phyloP scores from a whole-genome alignment of 2,329 filamentous ascomycete genomes.

The Aspergillus sp. region DNA sequence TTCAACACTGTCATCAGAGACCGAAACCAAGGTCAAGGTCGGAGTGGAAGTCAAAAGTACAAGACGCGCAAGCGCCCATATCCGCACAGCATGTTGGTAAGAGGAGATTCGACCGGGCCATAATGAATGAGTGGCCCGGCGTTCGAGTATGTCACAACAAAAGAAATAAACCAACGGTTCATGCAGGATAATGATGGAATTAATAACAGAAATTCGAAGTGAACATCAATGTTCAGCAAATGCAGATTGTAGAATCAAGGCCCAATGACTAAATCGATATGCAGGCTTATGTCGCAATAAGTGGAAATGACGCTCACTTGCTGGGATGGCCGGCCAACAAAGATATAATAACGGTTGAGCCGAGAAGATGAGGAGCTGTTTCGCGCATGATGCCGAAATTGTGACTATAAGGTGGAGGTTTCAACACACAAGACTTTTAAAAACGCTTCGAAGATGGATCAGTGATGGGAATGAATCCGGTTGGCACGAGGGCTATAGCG shows the following conservation, averaged over 20 bases:
- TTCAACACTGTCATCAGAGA: constrained; percentile 21
- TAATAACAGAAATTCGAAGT: constrained; percentile 14
- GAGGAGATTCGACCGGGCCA: constrained; percentile 11
- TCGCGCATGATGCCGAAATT: neutral
- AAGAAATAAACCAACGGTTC: constrained; percentile 20
- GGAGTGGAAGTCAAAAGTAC: constrained; percentile 13
- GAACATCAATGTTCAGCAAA: constrained; percentile 14
- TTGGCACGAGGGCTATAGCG: constrained; percentile 41
- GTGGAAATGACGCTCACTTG: constrained; percentile 1
- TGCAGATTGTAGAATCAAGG: constrained; percentile 9
- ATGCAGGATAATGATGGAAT: constrained; percentile 17
- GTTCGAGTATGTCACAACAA: constrained; percentile 16
- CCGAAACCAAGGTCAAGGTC: constrained; percentile 6
- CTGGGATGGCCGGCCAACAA: constrained; percentile 8
- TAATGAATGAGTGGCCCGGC: constrained; percentile 18
- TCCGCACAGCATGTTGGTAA: constrained; percentile 11
- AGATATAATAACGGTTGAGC: neutral
- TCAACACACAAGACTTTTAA: constrained; percentile 8
- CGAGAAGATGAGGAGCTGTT: neutral
- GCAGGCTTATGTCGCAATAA: neutral
- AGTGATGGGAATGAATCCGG: constrained; percentile 39
- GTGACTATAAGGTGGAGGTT: neutral
- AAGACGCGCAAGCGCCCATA: constrained; percentile 9
- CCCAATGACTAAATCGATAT: constrained; percentile 15
- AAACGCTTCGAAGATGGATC: neutral